Percentiles rank a stretch among this genome's conserved stretches.
Conservation (phyloP, 2,329 filamentous ascomycete genomes). For the Xylaria sp. region DNA sequence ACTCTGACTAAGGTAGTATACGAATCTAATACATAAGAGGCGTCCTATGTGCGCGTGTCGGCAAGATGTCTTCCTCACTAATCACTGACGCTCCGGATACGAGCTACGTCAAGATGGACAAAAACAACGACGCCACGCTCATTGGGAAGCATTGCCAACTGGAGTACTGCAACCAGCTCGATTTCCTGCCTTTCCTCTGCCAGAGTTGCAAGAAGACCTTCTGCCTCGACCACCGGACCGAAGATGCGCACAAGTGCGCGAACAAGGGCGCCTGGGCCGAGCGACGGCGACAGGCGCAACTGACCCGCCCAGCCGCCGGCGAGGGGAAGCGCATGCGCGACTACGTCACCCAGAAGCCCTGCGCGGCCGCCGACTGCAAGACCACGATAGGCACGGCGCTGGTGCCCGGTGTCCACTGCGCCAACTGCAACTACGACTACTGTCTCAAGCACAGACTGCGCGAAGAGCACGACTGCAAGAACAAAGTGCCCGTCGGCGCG, state of each 20-base stretch:
- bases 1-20: background rate
- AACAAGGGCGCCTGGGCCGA: slow-evolving; percentile 72
- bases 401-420: slow-evolving; percentile 76
- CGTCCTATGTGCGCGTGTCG: slow-evolving; percentile 8
- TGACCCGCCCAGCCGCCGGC: slow-evolving; percentile 65
- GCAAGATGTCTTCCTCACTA: slow-evolving; percentile 64
- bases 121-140: slow-evolving; percentile 78
- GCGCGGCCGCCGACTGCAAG: slow-evolving; percentile 74
- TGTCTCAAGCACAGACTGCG: slow-evolving; percentile 80
- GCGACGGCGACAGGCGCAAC: slow-evolving; percentile 65
- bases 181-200: slow-evolving; percentile 95
- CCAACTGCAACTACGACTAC: slow-evolving; percentile 77
- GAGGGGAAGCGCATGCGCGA: slow-evolving; percentile 66
- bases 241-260: slow-evolving; percentile 78
- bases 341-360: slow-evolving; percentile 71
- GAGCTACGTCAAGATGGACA: slow-evolving; percentile 78
- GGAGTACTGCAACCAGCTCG: slow-evolving; percentile 91
- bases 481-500: slow-evolving; percentile 70
- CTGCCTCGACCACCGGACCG: slow-evolving; percentile 93
- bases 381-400: slow-evolving; percentile 76
- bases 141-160: slow-evolving; percentile 93
- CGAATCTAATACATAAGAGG: slow-evolving; percentile 33
- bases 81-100: slow-evolving; percentile 56
- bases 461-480: slow-evolving; percentile 87
- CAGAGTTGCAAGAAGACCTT: slow-evolving; percentile 87